Evolutionary conservation across 2,329 filamentous ascomycete genomes (phyloP), one percentile per base, ranked within the genome.

Genomic region (Ophiosphaerella korrae): DNA sequence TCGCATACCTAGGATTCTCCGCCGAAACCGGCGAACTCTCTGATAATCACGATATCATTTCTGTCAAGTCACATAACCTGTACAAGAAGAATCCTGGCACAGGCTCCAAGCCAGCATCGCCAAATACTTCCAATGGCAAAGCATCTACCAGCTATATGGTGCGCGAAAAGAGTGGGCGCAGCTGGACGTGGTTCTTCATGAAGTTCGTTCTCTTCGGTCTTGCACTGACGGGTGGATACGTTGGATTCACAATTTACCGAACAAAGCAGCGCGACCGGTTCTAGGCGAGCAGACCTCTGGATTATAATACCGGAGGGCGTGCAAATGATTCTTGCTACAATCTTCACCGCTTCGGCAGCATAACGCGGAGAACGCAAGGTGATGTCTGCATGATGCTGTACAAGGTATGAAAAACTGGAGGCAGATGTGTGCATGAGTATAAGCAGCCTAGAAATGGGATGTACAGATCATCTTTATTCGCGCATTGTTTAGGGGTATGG

Each of bases 41-140:
- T 75, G 94, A 99, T 78, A 96, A 96, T 81, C 93, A 97, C 81
- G 94, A 99, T 77, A 95, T 99, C 74, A 86, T 97, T 72, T 88
- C 86, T 43, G 84, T 99, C 65, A 81, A 86, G 58, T 88, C 93
- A 50, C 89, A 88, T 80, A 99, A 97, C 75, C 80, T 99, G 55
- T 97, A 97, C 79, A 86, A 83, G 64, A 84, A 62, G 52, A 66
- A 60, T 42, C 62, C 61, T 14, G 50, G 52, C 35, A 56, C 66
- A 45, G 62, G 62, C 36, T 48, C 45, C 7, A 55, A 52, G 2
- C 53, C 51, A 4, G 46, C 39, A 11, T 38, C 45, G 18, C 50
- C 64, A 47, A 58, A 64, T 32, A 66, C 51, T 8, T 4, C 3
- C 3, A 51, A 52, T 21, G 42, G 38, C 14, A 60, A 62, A 49